A percentile compares a stretch with the other conserved stretches of the same genome.
Conservation (phyloP, 2,329 filamentous ascomycete genomes). For the Lecanosticta acicola region DNA sequence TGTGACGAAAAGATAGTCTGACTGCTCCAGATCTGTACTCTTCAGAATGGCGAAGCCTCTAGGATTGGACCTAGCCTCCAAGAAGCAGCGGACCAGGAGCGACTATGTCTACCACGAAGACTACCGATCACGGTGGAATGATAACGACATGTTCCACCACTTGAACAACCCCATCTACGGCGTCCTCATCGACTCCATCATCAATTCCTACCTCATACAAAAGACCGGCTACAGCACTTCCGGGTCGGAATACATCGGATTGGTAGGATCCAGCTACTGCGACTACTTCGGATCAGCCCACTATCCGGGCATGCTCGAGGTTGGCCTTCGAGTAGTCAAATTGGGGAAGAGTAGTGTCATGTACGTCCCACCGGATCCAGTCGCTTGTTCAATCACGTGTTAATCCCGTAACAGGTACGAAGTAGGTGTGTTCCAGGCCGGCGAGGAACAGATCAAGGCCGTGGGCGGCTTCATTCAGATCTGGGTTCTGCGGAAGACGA, state of each 20-base stretch:
- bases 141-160: conserved; percentile 83
- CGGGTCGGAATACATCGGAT: conserved; percentile 65
- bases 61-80: conserved; percentile 35
- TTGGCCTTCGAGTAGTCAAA: conserved; percentile 75
- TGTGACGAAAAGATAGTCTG: too few relatives aligned
- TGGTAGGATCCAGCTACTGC: conserved; percentile 80
- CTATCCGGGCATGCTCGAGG: conserved; percentile 75
- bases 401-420: conserved; percentile 55
- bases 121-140: conserved; percentile 78
- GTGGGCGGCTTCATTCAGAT: conserved; percentile 23
- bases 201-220: conserved; percentile 82
- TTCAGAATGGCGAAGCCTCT: conserved; percentile 36
- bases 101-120: conserved; percentile 77
- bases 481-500: conserved; percentile 55
- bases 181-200: conserved; percentile 65
- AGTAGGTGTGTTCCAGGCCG: conserved; percentile 75
- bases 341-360: conserved; percentile 81
- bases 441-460: conserved; percentile 67
- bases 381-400: neutral
- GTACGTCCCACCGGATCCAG: conserved; percentile 1
- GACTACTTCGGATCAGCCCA: conserved; percentile 72
- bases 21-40: too few relatives aligned
- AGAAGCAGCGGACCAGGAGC: conserved; percentile 42
- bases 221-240: conserved; percentile 71
- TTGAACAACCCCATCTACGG: conserved; percentile 46